Evolutionary conservation across 257 asterid species (phyloP).

Genomic region (Dorcoceras hygrometricum): DNA sequence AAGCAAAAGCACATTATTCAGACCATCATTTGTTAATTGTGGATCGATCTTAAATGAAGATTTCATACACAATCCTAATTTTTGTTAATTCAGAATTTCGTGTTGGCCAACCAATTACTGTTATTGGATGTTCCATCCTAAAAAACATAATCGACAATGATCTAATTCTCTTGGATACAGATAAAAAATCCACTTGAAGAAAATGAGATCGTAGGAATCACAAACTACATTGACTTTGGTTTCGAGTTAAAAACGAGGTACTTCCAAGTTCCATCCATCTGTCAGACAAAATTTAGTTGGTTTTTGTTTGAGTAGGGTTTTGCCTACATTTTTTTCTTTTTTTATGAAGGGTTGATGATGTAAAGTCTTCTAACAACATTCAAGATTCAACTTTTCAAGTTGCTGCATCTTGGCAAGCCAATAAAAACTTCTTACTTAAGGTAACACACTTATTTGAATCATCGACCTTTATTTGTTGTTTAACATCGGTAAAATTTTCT

Average conservation of each 20-base stretch:
- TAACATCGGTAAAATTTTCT: not conserved
- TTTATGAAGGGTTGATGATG: slow-evolving; percentile 54
- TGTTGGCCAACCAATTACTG: slow-evolving; percentile 6
- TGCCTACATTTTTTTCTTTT: slow-evolving; percentile 25
- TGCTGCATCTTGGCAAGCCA: slow-evolving; percentile 98
- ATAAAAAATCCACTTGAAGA: slow-evolving; percentile 88
- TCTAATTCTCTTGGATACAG: slow-evolving; percentile 31
- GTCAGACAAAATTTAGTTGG: not conserved
- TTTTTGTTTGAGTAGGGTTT: slow-evolving; percentile 13
- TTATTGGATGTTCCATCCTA: not conserved
- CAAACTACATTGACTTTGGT: slow-evolving; percentile 89
- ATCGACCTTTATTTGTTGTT: not conserved
- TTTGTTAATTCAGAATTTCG: not conserved
- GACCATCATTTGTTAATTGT: slow-evolving; percentile 14
- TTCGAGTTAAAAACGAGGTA: slow-evolving; percentile 89
- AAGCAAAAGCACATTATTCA: not conserved
- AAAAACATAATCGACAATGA: slow-evolving; percentile 22
- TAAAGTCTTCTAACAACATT: slow-evolving; percentile 41
- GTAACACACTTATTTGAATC: slow-evolving; percentile 31
- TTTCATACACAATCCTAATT: slow-evolving; percentile 1
- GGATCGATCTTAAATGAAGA: slow-evolving; percentile 3
- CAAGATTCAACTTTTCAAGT: slow-evolving; percentile 80
- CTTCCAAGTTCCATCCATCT: slow-evolving; percentile 26
- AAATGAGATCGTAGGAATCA: slow-evolving; percentile 82
- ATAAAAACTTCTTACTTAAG: slow-evolving; percentile 78